These are phyloP conservation scores for Trichaptum fuscoviolaceum DNA, from an alignment of 768 basidiomycete genomes.

Conservation along the genomic window DNA sequence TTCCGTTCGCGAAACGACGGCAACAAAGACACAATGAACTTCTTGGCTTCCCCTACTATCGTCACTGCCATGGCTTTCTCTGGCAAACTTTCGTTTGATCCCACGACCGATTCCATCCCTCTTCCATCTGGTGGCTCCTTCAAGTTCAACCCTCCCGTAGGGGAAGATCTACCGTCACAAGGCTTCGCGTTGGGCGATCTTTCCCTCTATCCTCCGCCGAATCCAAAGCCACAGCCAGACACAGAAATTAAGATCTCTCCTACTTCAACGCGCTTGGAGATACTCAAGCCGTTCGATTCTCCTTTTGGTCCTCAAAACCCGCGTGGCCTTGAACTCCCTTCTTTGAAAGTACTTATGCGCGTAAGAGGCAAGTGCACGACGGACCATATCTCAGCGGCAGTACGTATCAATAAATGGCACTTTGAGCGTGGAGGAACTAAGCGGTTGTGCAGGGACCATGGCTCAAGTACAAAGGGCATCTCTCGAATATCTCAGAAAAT, in stretches of 20 bases:
- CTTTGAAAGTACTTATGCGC: constrained; percentile 80
- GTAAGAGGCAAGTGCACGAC: constrained; percentile 99
- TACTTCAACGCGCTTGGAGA: constrained; percentile 79
- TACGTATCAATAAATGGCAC: constrained; percentile 34
- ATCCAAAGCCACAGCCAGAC: constrained; percentile 69
- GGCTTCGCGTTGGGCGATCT: constrained; percentile 76
- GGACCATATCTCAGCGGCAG: constrained; percentile 96
- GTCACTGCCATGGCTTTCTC: constrained; percentile 98
- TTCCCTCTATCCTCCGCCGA: constrained; percentile 74
- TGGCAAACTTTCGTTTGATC: constrained; percentile 91
- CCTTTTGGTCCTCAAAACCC: constrained; percentile 55
- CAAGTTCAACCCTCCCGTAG: constrained; percentile 78
- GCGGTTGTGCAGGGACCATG: constrained; percentile 70
- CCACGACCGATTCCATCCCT: constrained; percentile 67
- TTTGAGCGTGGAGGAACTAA: not conserved
- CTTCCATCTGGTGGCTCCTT: constrained; percentile 72
- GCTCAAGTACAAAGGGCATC: constrained; percentile 98
- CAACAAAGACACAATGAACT: constrained; percentile 92
- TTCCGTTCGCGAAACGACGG: constrained; percentile 97
- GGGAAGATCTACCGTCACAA: constrained; percentile 74
- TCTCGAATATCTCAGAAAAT: constrained; percentile 96
- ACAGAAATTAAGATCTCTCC: constrained; percentile 73
- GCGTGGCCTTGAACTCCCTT: constrained; percentile 68
- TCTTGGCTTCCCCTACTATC: constrained; percentile 93
- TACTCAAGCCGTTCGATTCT: constrained; percentile 78